Evolutionary conservation across 768 basidiomycete species (phyloP).

Genomic region (Hypsizygus marmoreus): DNA sequence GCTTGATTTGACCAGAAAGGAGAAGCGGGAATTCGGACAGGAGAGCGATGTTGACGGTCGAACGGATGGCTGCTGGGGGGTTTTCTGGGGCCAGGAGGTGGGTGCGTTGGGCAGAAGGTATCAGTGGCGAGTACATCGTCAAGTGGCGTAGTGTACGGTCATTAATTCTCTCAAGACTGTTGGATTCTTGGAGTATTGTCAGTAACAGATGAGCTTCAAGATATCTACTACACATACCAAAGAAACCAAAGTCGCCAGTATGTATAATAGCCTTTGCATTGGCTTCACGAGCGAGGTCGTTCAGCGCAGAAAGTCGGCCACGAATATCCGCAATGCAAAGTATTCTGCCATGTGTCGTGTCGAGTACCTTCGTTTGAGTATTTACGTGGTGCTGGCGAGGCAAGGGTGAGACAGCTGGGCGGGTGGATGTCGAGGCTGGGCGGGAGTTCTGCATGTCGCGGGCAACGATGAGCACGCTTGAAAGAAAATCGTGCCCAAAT

Average conservation of each 20-base stretch:
- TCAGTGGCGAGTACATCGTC: slow-evolving; percentile 94
- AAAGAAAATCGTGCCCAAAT: slow-evolving; percentile 23
- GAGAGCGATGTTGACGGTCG: slow-evolving; percentile 71
- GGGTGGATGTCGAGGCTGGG: slow-evolving; percentile 62
- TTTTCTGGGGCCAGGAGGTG: slow-evolving; percentile 78
- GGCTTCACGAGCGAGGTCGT: slow-evolving; percentile 85
- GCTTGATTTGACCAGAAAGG: slow-evolving; percentile 86
- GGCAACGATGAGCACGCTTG: slow-evolving; percentile 17
- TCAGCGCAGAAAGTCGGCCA: slow-evolving; percentile 84
- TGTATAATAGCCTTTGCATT: slow-evolving; percentile 94
- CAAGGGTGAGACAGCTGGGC: slow-evolving; percentile 57
- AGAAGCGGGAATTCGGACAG: slow-evolving; percentile 95
- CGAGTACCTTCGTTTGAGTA: slow-evolving; percentile 78
- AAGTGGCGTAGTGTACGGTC: slow-evolving; percentile 96
- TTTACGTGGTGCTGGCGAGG: slow-evolving; percentile 56
- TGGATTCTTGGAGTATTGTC: slow-evolving; percentile 51
- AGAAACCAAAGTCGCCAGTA: slow-evolving; percentile 99
- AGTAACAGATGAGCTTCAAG: background rate
- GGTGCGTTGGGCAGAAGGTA: slow-evolving; percentile 78
- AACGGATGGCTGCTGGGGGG: slow-evolving; percentile 66
- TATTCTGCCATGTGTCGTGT: slow-evolving; percentile 80
- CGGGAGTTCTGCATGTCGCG: slow-evolving; percentile 53
- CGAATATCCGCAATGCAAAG: slow-evolving; percentile 95
- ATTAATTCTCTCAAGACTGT: slow-evolving; percentile 85
- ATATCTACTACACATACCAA: slow-evolving; percentile 57